Evolutionary conservation across 345 rosid species (phyloP), one percentile per base, ranked within the genome.

Genomic region (Linum lewisii): DNA sequence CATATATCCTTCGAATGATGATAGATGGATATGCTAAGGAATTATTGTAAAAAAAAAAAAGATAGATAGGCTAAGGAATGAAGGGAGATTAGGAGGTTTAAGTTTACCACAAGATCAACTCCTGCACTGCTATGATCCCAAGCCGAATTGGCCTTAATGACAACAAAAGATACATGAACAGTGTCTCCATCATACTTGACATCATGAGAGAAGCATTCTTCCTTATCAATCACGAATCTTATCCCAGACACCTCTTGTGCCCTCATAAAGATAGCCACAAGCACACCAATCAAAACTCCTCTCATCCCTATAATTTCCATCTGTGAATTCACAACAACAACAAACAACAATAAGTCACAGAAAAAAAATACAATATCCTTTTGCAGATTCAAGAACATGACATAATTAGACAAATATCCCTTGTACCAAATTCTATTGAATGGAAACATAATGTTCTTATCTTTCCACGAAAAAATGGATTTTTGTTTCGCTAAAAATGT

Each of bases 121-220:
- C 85, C 85, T 26, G 82, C 82, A 9, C 75, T 65, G 63, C 61
- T 72, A 59, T 68, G 64, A 67, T 77, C 82, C 91, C 91, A 84
- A 26, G 84, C 62, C 0, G 80, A 67, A 22, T 84, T 84, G 5
- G 65, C 70, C 79, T 78, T 77, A 47, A 84, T 70, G 59, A 84
- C 83, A 2, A 84, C 91, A 65, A 84, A 84, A 0, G 91, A 84
- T 29, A 57, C 74, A 60, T 82, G 91, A 64, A 82, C 75, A 0
- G 78, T 75, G 50, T 82, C 91, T 21, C 87, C 85, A 47, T 77
- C 84, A 51, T 80, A 82, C 56, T 84, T 68, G 62, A 82, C 85
- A 69, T 84, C 70, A 64, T 80, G 77, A 38, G 87, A 76, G 73
- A 82, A 73, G 59, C 91, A 84, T 60, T 84, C 91, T 67, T 84